Evolutionary conservation across 139 green algal genomes (phyloP), one percentile per base, ranked within the genome.

Genomic region (Chlorella sp.): DNA sequence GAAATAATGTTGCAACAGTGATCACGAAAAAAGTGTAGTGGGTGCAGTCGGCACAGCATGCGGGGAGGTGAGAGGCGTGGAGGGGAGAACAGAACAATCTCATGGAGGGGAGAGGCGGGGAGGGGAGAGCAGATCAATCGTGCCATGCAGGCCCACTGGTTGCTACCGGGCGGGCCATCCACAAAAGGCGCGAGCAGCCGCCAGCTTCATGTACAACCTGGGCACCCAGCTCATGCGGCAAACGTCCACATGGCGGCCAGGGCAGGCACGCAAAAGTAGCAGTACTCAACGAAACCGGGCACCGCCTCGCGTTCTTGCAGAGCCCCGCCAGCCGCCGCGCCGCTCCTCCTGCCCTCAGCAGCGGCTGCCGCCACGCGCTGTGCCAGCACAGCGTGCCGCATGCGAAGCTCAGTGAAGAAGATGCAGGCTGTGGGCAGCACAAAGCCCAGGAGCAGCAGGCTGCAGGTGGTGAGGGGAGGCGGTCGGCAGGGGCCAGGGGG

Each of bases 361-460:
- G 51, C 16, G 9, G 51, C 51, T 24, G 51, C 51, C 13, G 43
- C 22, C 30, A 16, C 14, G 3, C 22, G 72, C 32, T 46, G 32
- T 4, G 72, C 72, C 44, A 78, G 43, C 28, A 78, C 36, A 1
- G 56, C 43, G 13, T 30, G 72, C 43, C 72, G 72, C 28, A 40
- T 24, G 43, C 72, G 72, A 30, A 58, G 43, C 43, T 78, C 72
- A 3, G 36, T 22, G 9, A 48, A 20, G 28, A 48, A 78, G 43
- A 78, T 36, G 32, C 36, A 36, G 43, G 56, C 32, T 0, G 72
- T 36, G 72, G 72, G 72, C 43, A 78, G 43, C 41, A 78, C 28
- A 32, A 78, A 78, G 43, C 72, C 72, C 30, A 78, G 72, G 9
- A 78, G 43, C 14, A 78, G 72, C 43, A 78, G 72, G 72, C 72